phyloP scores from a whole-genome alignment of 1,139 yeast species.

The Wickerhamomyces sp. region DNA sequence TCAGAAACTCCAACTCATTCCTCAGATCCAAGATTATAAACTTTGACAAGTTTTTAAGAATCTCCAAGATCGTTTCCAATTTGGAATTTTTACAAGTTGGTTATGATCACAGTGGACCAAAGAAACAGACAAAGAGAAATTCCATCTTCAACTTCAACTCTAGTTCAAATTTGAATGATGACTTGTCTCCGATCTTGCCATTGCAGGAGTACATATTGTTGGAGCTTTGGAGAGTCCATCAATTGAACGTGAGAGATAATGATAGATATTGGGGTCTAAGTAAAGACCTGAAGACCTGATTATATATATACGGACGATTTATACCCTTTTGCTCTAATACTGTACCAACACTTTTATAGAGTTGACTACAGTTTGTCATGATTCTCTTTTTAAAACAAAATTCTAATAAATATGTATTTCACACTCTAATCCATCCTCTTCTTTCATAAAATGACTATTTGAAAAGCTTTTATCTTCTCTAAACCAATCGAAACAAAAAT shows the following conservation, averaged over 20 bases:
- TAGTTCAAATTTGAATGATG: conserved; percentile 15
- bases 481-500: too few species aligned
- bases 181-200: conserved; percentile 16
- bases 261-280: conserved; percentile 74
- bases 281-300: conserved; percentile 22
- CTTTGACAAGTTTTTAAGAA: conserved; percentile 74
- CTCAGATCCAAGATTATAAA: conserved; percentile 45
- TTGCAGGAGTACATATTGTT: conserved; percentile 58
- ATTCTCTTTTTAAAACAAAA: too few species aligned
- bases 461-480: too few species aligned
- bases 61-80: conserved; percentile 71
- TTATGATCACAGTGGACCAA: conserved; percentile 30
- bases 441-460: too few species aligned
- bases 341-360: too few species aligned
- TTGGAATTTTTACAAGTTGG: conserved; percentile 73
- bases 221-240: conserved; percentile 67
- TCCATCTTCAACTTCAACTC: conserved; percentile 29
- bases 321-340: too few species aligned
- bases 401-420: too few species aligned
- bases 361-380: too few species aligned
- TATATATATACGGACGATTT: neutral
- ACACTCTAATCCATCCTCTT: too few species aligned
- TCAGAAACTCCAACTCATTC: conserved; percentile 52
- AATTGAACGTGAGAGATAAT: conserved; percentile 51
- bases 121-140: conserved; percentile 20